phyloP scores from a whole-genome alignment of 805 yeast species.

The Blastobotrys terrestris region DNA sequence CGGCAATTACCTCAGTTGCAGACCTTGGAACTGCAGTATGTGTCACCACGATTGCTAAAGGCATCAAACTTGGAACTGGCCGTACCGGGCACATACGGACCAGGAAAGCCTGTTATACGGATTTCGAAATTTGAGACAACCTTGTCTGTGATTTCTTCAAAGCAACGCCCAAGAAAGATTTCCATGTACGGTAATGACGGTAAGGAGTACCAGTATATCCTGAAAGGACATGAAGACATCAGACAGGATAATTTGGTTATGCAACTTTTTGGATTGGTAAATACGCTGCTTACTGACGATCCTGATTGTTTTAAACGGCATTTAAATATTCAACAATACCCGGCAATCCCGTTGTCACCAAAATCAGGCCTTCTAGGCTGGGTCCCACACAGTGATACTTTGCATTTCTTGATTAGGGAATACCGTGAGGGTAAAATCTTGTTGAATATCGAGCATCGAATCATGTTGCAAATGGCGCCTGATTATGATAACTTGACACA shows the following conservation, averaged over 20 bases:
- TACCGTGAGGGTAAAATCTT: constrained; percentile 88
- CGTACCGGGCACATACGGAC: constrained; percentile 87
- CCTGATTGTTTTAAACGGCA: constrained; percentile 96
- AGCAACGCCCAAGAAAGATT: constrained; percentile 89
- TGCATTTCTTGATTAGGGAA: constrained; percentile 87
- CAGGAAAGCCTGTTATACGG: constrained; percentile 71
- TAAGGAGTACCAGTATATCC: constrained; percentile 68
- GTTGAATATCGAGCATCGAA: constrained; percentile 87
- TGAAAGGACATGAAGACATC: constrained; percentile 97
- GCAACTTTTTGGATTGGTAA: constrained; percentile 95
- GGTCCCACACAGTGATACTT: constrained; percentile 97
- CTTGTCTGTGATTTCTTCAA: constrained; percentile 82
- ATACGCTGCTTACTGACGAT: constrained; percentile 80
- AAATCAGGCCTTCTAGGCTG: constrained; percentile 94
- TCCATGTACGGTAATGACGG: constrained; percentile 86
- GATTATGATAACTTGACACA: constrained; percentile 86
- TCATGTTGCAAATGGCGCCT: constrained; percentile 97
- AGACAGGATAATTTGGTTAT: constrained; percentile 95
- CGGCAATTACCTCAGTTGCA: constrained; percentile 84
- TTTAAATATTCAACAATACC: constrained; percentile 81
- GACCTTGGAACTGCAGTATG: constrained; percentile 83
- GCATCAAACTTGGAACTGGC: constrained; percentile 80
- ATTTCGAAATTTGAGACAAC: constrained; percentile 76
- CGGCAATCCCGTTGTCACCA: constrained; percentile 94
- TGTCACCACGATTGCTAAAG: constrained; percentile 80